Evolutionary conservation across 805 yeast species (phyloP).

Genomic region (Jamesozyma hellenica): DNA sequence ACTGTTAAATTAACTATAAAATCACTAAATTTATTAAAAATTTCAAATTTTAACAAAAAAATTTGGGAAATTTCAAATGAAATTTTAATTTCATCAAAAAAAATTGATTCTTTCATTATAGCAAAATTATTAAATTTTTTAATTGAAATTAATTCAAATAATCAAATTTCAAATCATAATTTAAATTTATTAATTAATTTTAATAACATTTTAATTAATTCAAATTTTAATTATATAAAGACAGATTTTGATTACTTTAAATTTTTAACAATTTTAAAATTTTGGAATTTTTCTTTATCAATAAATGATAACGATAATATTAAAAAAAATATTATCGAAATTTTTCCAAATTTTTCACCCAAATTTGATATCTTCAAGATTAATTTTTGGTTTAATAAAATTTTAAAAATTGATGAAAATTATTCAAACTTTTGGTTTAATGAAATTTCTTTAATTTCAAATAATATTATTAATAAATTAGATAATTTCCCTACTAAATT

Average conservation of each 20-base stretch:
- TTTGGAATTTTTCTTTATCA: conserved; percentile 8
- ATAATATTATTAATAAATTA: background rate
- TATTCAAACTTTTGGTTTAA: conserved; percentile 9
- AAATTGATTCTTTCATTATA: background rate
- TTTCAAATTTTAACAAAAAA: too few relatives aligned
- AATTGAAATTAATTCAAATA: background rate
- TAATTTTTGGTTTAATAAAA: conserved; percentile 14
- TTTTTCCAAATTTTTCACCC: too few relatives aligned
- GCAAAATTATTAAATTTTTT: background rate
- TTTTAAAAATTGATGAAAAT: conserved; percentile 9
- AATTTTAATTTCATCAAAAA: background rate
- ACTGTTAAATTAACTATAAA: conserved; percentile 15
- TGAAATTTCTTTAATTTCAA: conserved; percentile 2
- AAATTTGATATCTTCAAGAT: conserved; percentile 2
- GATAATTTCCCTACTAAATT: background rate
- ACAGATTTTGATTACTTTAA: conserved; percentile 9
- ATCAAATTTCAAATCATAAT: conserved; percentile 4
- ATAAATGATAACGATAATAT: background rate
- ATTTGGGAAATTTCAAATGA: too few relatives aligned
- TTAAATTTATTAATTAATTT: conserved; percentile 3
- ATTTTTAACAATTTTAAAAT: conserved; percentile 19
- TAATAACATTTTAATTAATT: background rate
- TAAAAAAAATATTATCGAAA: too few relatives aligned
- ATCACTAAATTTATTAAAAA: background rate
- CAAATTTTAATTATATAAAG: background rate